Conservation (phyloP, 148 eudicot species). For the Vaccinium vitisidaea region DNA sequence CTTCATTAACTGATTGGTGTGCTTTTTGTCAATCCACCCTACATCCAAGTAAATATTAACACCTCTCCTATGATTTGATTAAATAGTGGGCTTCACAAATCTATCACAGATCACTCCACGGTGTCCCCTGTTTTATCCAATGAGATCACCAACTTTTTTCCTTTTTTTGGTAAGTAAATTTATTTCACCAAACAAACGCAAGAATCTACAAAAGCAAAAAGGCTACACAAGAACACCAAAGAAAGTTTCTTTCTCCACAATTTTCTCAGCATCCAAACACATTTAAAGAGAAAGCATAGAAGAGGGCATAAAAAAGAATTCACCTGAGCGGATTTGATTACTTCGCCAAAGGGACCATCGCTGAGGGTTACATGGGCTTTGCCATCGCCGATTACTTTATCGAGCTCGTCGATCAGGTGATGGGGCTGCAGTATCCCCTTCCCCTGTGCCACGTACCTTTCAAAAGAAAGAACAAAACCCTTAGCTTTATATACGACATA, state of each 20-base stretch:
- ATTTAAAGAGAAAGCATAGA: neutral
- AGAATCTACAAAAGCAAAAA: no score
- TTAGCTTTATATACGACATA: neutral
- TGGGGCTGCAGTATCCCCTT: constrained; percentile 88
- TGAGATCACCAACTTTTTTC: neutral
- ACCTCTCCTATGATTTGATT: neutral
- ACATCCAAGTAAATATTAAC: neutral
- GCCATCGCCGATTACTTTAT: constrained; percentile 54
- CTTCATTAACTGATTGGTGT: no score
- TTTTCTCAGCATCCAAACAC: neutral
- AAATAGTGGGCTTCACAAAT: neutral
- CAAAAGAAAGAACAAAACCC: constrained; percentile 5
- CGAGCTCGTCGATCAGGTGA: constrained; percentile 77
- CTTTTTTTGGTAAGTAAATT: no score
- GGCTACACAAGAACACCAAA: neutral
- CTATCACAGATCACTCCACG: neutral
- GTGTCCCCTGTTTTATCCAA: neutral
- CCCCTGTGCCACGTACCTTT: constrained; percentile 85
- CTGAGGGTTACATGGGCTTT: constrained; percentile 29
- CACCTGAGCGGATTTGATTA: constrained; percentile 84
- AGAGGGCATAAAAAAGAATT: neutral
- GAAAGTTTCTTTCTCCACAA: neutral
- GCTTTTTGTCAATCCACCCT: neutral
- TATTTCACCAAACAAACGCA: no score
- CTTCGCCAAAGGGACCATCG: constrained; percentile 72